Conservation (phyloP, 768 basidiomycete genomes). For the Pisolithus marmoratus region DNA sequence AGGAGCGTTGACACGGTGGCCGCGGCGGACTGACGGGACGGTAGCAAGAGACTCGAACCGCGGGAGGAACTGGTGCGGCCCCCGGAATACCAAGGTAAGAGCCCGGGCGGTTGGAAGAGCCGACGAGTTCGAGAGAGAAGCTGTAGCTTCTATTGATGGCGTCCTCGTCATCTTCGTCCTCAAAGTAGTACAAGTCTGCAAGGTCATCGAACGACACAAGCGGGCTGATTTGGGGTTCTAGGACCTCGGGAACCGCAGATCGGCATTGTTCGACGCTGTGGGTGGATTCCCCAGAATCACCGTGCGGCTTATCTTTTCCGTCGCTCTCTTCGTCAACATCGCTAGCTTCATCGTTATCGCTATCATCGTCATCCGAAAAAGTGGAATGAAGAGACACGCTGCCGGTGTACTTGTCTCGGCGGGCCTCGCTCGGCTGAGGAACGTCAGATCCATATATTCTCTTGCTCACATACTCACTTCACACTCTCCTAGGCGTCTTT, state of each 20-base stretch:
- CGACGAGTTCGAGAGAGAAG: constrained; percentile 2
- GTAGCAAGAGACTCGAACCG: background rate
- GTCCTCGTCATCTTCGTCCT: background rate
- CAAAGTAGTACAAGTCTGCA: background rate
- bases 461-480: background rate
- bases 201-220: background rate
- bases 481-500: background rate
- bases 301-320: background rate
- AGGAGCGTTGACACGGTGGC: background rate
- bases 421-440: background rate
- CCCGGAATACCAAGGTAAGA: constrained; percentile 3
- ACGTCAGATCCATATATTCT: background rate
- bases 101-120: constrained; percentile 2
- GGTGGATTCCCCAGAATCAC: background rate
- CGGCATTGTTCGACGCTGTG: background rate
- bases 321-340: too few species aligned
- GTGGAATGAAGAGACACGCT: background rate
- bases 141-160: constrained; percentile 1
- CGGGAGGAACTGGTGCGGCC: background rate
- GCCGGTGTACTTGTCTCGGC: background rate
- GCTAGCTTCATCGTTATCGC: too few species aligned
- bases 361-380: background rate
- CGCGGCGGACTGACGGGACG: background rate
- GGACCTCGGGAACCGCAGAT: background rate
- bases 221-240: background rate